Conservation (phyloP, 208 protist species). For the Histomonas meleagridis region DNA sequence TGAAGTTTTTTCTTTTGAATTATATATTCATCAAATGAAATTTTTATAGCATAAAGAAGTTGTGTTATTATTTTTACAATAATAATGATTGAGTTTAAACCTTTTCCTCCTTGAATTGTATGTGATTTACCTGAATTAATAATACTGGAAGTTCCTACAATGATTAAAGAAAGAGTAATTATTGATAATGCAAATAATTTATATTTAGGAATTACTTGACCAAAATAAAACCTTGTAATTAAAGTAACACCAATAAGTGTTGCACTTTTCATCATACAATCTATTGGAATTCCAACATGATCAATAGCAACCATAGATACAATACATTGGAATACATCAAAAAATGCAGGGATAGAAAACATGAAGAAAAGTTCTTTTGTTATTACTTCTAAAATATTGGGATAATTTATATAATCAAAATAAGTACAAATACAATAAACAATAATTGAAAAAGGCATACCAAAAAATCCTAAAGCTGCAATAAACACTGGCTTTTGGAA, state of each 20-base stretch:
- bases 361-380: background rate
- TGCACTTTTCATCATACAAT: background rate
- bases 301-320: background rate
- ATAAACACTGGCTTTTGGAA: background rate
- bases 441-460: background rate
- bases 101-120: background rate
- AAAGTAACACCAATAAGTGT: background rate
- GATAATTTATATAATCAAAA: background rate
- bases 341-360: background rate
- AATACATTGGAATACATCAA: background rate
- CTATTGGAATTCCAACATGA: background rate
- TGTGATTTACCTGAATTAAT: background rate
- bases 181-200: background rate
- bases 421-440: background rate
- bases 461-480: background rate
- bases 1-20: background rate
- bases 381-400: background rate
- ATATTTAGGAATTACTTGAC: background rate
- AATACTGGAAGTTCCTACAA: background rate
- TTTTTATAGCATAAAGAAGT: background rate
- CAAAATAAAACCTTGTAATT: background rate
- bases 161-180: background rate
- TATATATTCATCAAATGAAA: background rate
- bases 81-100: background rate
- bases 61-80: background rate